A percentile compares a stretch with the other conserved stretches of the same genome.
Evolutionary conservation across 2,329 filamentous ascomycete species (phyloP).

Genomic region (Podosphaera xanthii): DNA sequence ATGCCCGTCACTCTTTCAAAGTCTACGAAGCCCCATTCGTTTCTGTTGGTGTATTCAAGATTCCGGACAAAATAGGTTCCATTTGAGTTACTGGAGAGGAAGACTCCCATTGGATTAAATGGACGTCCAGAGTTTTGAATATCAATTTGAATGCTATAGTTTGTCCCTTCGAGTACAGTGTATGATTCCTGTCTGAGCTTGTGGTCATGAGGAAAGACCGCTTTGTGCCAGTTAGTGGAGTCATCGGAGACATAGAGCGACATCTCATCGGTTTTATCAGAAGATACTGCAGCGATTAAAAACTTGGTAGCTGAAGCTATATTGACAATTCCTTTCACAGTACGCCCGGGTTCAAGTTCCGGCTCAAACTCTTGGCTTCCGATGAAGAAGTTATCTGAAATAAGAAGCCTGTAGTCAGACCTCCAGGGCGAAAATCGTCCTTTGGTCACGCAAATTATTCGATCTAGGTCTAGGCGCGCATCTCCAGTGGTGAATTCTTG

Average conservation of each 20-base stretch:
- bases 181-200: constrained; percentile 67
- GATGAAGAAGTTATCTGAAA: constrained; percentile 67
- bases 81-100: constrained; percentile 94
- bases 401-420: constrained; percentile 53
- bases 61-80: constrained; percentile 91
- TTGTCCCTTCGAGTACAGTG: constrained; percentile 84
- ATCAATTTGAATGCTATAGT: constrained; percentile 94
- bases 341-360: constrained; percentile 47
- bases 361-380: constrained; percentile 46
- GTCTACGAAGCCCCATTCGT: constrained; percentile 54
- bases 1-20: constrained; percentile 87
- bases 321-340: constrained; percentile 59
- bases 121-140: constrained; percentile 45
- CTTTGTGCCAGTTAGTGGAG: constrained; percentile 68
- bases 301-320: constrained; percentile 70
- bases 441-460: constrained; percentile 59
- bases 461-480: constrained; percentile 38
- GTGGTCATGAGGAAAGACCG: constrained; percentile 67
- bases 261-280: constrained; percentile 67
- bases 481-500: constrained; percentile 49
- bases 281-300: constrained; percentile 61
- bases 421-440: constrained; percentile 48
- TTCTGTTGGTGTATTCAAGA: constrained; percentile 77
- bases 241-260: constrained; percentile 78
- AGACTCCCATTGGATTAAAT: constrained; percentile 53